phyloP scores from a whole-genome alignment of 2,329 filamentous ascomycete genomes.

The Nemania serpens region DNA sequence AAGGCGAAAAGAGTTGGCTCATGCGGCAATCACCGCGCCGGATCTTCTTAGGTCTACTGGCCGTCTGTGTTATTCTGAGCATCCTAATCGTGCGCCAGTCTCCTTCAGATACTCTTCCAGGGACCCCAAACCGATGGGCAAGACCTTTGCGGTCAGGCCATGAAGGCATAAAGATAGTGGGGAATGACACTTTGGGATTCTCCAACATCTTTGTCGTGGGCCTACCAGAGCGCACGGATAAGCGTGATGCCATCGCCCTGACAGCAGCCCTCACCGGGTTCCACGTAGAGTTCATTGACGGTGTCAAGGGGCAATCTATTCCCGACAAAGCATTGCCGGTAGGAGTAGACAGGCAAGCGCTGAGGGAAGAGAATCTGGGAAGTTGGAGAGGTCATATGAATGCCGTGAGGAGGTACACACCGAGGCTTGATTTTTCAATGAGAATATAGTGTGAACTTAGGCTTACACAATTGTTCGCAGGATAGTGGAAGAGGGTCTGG shows the following conservation, averaged over 20 bases:
- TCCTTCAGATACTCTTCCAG: too few species aligned
- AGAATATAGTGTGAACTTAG: neutral
- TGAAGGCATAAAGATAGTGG: slow-evolving; percentile 6
- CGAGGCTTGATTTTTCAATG: neutral
- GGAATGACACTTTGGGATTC: slow-evolving; percentile 39
- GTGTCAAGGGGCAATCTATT: slow-evolving; percentile 47
- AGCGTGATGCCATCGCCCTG: slow-evolving; percentile 53
- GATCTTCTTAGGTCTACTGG: slow-evolving; percentile 5
- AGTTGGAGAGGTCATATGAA: slow-evolving; percentile 49
- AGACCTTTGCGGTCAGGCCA: neutral
- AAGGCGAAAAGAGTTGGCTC: neutral
- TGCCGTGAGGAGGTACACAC: slow-evolving; percentile 37
- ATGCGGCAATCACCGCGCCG: slow-evolving; percentile 8
- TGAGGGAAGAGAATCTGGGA: slow-evolving; percentile 44
- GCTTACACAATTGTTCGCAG: slow-evolving; percentile 21
- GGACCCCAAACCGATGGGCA: neutral
- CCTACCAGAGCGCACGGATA: slow-evolving; percentile 53
- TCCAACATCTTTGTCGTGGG: slow-evolving; percentile 47
- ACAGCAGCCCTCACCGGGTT: slow-evolving; percentile 48
- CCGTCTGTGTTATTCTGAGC: neutral
- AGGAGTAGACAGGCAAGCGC: slow-evolving; percentile 35
- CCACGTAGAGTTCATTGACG: slow-evolving; percentile 50
- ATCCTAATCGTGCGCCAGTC: neutral
- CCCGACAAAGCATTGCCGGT: slow-evolving; percentile 49
- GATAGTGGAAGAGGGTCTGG: slow-evolving; percentile 42